A percentile compares a stretch with the other conserved stretches of the same genome.
Conservation (phyloP, 2,329 filamentous ascomycete genomes). For the Calycina marina region DNA sequence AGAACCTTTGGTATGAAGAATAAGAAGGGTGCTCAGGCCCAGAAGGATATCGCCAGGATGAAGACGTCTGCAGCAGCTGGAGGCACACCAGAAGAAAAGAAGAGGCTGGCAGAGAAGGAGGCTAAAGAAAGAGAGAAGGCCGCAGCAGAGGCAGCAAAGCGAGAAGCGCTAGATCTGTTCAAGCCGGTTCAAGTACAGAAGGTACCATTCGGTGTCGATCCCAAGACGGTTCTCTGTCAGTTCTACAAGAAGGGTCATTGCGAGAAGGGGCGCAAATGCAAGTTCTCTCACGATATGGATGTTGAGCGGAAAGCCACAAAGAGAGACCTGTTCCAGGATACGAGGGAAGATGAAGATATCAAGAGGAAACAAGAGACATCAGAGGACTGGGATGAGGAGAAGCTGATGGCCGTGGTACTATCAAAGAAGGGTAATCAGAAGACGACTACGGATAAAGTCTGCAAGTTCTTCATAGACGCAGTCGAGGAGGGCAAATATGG, state of each 20-base stretch:
- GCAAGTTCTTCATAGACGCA: conserved; percentile 95
- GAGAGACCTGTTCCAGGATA: conserved; percentile 80
- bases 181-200: conserved; percentile 92
- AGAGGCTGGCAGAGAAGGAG: conserved; percentile 53
- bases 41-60: conserved; percentile 82
- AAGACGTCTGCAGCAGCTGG: conserved; percentile 56
- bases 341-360: conserved; percentile 55
- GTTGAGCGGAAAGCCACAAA: conserved; percentile 88
- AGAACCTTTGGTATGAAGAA: conserved; percentile 99
- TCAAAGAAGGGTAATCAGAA: conserved; percentile 96
- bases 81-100: conserved; percentile 78
- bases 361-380: conserved; percentile 84
- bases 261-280: conserved; percentile 96
- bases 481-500: conserved; percentile 98
- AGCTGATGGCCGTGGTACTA: conserved; percentile 75
- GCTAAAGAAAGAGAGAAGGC: conserved; percentile 75
- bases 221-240: conserved; percentile 91
- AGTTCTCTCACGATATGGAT: conserved; percentile 85
- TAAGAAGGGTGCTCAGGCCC: conserved; percentile 85
- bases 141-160: conserved; percentile 72
- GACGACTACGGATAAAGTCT: conserved; percentile 94
- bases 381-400: conserved; percentile 95
- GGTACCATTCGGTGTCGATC: conserved; percentile 92
- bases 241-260: conserved; percentile 97
- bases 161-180: conserved; percentile 68